phyloP scores from a whole-genome alignment of 169 alveolate genomes.

The Cryptosporidium ubiquitum region DNA sequence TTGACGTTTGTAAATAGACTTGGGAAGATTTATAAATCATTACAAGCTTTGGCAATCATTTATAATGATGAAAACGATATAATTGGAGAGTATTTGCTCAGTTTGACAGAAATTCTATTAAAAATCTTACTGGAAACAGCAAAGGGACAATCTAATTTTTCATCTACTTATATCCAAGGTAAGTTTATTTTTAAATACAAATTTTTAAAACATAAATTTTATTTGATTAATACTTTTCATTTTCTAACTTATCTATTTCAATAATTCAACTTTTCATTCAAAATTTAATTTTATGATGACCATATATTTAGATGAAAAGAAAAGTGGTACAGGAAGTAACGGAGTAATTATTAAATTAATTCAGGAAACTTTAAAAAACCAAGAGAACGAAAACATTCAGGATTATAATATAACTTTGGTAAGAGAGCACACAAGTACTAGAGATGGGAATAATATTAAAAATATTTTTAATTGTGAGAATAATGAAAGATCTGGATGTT shows the following conservation, averaged over 20 bases:
- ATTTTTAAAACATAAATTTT: too few relatives aligned
- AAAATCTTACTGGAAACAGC: background rate
- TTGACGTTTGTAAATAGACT: background rate
- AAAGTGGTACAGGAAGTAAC: background rate
- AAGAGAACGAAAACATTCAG: background rate
- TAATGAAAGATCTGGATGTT: background rate
- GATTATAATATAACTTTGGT: background rate
- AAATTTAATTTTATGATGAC: too few relatives aligned
- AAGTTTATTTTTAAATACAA: background rate
- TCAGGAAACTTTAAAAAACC: background rate
- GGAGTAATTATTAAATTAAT: background rate
- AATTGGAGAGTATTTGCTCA: background rate
- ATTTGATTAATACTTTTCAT: too few relatives aligned
- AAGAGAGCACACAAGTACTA: background rate
- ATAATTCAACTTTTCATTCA: background rate
- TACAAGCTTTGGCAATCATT: background rate
- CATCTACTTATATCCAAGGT: background rate
- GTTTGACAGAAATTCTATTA: slow-evolving; percentile 7
- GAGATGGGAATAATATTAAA: background rate
- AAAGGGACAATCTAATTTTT: background rate
- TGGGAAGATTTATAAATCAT: slow-evolving; percentile 19
- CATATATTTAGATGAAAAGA: background rate
- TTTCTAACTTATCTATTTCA: too few relatives aligned
- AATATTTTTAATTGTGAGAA: background rate
- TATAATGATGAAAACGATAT: background rate